These are phyloP conservation scores for Calonectria naviculata DNA, from an alignment of 2,329 filamentous ascomycete genomes.

Conservation along the genomic window DNA sequence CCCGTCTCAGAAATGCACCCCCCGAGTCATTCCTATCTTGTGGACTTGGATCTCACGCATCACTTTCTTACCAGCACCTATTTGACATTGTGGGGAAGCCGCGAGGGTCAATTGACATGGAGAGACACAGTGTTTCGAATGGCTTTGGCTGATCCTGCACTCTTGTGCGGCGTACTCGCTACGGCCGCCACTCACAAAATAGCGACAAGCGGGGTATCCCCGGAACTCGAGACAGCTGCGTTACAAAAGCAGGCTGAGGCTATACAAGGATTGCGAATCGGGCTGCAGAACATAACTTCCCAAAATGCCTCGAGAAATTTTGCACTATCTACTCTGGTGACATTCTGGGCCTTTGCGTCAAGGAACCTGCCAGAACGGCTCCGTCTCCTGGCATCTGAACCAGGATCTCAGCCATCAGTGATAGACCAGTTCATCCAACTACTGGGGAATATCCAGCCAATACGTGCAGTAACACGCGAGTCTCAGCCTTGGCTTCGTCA, in stretches of 20 bases:
- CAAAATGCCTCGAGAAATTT: slow-evolving; percentile 15
- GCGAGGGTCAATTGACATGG: slow-evolving; percentile 26
- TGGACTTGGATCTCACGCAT: slow-evolving; percentile 26
- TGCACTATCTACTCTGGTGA: slow-evolving; percentile 24
- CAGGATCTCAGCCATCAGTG: neutral
- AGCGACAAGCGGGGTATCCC: neutral
- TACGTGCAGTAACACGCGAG: neutral
- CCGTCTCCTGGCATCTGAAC: slow-evolving; percentile 9
- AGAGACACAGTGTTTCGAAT: slow-evolving; percentile 29
- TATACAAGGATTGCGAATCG: slow-evolving; percentile 15
- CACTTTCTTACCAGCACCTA: slow-evolving; percentile 28
- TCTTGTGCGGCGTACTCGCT: slow-evolving; percentile 30
- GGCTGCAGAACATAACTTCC: slow-evolving; percentile 8
- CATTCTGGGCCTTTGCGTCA: slow-evolving; percentile 31
- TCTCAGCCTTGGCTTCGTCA: neutral
- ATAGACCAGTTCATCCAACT: slow-evolving; percentile 13
- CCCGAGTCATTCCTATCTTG: neutral
- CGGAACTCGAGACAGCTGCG: neutral
- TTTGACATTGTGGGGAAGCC: slow-evolving; percentile 21
- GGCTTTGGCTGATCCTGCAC: slow-evolving; percentile 15
- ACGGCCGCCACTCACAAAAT: slow-evolving; percentile 26
- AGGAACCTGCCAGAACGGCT: slow-evolving; percentile 18
- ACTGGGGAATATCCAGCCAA: neutral
- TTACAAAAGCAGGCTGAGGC: slow-evolving; percentile 23
- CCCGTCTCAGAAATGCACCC: neutral